Evolutionary conservation across 148 eudicot genomes (phyloP), one percentile per base, ranked within the genome.

Genomic region (Silene conica): DNA sequence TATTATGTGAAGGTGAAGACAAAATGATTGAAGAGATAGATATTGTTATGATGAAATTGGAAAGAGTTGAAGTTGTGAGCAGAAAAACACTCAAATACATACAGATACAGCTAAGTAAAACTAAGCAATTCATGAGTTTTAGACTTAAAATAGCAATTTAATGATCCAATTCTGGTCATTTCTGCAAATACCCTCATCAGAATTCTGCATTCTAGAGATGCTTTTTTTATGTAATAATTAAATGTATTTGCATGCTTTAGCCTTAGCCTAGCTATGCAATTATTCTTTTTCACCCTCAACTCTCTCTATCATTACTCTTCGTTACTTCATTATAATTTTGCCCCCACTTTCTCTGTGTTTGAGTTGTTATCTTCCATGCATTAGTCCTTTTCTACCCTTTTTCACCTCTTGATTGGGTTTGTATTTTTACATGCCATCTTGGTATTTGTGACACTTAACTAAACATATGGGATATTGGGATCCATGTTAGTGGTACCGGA

Each of bases 71-170:
- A 57, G 38, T 57, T 77, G 72, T 64, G 67, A 77, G 31, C 54
- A 72, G 55, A 26, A 43, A 72, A 19, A 20, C 7, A 7, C 45
- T 56, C 25, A 45, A 48, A 43, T 22, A 20, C 7, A 7, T 26
- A 45, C 25, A 45, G 34, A 43, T 22, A 34, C 43, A 56, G 60
- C 34, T 52, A 1, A 21, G 19, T 58, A 20, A 20, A 54, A 10
- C 62, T 38, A 57, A 59, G 2, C 66, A 62, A 26, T 76, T 65
- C 67, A 73, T 69, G 73, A 70, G 65, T 82, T 72, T 12, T 71
- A 62, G 41, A 76, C 81, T 73, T 67, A 69, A 82, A 82, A 67
- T 78, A 73, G 82, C 71, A 82, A 75, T 61, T 79, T 82, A 82
- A 79, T 79, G 82, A 75, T 75, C 70, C 74, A 76, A 75, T 71